These are phyloP conservation scores for Aspergillus sclerotiicarbonarius DNA, from an alignment of 495 filamentous ascomycete species.

Conservation along the genomic window DNA sequence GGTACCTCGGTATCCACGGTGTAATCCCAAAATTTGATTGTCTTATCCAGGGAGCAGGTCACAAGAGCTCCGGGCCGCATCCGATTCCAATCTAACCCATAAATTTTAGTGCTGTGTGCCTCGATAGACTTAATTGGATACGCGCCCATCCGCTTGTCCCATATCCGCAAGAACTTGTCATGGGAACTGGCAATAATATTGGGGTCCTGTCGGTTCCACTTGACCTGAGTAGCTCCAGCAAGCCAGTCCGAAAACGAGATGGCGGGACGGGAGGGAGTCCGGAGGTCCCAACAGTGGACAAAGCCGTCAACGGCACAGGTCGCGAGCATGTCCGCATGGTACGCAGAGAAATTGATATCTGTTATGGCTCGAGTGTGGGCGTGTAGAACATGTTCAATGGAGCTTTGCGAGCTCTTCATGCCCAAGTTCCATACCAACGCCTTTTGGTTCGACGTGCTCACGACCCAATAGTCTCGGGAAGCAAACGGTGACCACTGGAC, in stretches of 20 bases:
- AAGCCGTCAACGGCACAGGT: conserved; percentile 93
- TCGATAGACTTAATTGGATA: conserved; percentile 76
- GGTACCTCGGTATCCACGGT: conserved; percentile 58
- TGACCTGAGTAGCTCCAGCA: conserved; percentile 92
- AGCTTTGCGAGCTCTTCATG: conserved; percentile 66
- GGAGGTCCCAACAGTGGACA: conserved; percentile 90
- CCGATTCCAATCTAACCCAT: conserved; percentile 93
- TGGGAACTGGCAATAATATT: conserved; percentile 88
- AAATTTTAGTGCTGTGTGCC: conserved; percentile 94
- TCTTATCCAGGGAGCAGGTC: conserved; percentile 89
- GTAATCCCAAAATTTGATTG: conserved; percentile 94
- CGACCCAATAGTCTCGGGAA: conserved; percentile 86
- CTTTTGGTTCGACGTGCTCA: conserved; percentile 90
- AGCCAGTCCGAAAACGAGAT: conserved; percentile 92
- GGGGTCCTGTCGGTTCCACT: conserved; percentile 85
- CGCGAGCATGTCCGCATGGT: conserved; percentile 83
- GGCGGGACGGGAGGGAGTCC: conserved; percentile 68
- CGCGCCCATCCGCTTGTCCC: conserved; percentile 83
- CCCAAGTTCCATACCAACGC: conserved; percentile 93
- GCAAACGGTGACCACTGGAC: conserved; percentile 98
- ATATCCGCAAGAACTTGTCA: conserved; percentile 80
- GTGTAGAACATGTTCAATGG: conserved; percentile 86
- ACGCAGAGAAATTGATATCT: conserved; percentile 94
- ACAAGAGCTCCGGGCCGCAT: conserved; percentile 65
- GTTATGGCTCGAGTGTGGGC: conserved; percentile 89